A percentile compares a stretch with the other conserved stretches of the same genome.
phyloP scores from a whole-genome alignment of 2,329 filamentous ascomycete genomes.

The Delphinella strobiligena region DNA sequence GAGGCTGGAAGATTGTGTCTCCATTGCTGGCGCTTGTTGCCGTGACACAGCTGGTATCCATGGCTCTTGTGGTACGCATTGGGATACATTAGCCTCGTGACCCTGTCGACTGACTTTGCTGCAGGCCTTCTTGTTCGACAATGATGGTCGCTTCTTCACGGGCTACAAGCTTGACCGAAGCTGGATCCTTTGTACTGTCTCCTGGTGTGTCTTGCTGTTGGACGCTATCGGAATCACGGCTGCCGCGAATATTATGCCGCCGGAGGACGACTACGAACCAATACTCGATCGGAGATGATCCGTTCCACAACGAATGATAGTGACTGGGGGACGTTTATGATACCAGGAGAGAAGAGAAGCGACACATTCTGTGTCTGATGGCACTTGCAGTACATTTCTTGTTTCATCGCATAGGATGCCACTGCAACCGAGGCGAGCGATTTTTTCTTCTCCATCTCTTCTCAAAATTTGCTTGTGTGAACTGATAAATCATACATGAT shows the following conservation, averaged over 20 bases:
- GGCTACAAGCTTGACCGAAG: slow-evolving; percentile 73
- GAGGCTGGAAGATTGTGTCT: slow-evolving; percentile 68
- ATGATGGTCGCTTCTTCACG: slow-evolving; percentile 70
- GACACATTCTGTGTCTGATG: background rate
- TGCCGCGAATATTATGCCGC: slow-evolving; percentile 58
- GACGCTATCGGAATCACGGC: slow-evolving; percentile 47
- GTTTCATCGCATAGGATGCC: too few relatives aligned
- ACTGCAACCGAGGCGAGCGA: too few relatives aligned
- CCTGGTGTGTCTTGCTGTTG: slow-evolving; percentile 43
- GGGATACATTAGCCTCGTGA: too few relatives aligned
- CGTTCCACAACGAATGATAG: background rate
- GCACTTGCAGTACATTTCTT: too few relatives aligned
- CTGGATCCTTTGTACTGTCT: slow-evolving; percentile 57
- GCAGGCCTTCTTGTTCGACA: slow-evolving; percentile 71
- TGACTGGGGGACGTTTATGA: background rate
- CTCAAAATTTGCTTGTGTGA: too few relatives aligned
- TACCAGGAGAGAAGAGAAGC: background rate
- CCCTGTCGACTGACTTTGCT: slow-evolving; percentile 7
- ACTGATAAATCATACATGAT: too few relatives aligned
- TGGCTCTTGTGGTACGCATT: slow-evolving; percentile 77
- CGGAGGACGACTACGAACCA: slow-evolving; percentile 78
- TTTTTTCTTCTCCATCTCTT: too few relatives aligned
- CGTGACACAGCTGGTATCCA: slow-evolving; percentile 59
- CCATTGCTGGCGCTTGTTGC: slow-evolving; percentile 54
- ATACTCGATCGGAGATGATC: slow-evolving; percentile 33